Evolutionary conservation across 176 grass and related monocot genomes (phyloP).

Genomic region (Pontederia paniculata): DNA sequence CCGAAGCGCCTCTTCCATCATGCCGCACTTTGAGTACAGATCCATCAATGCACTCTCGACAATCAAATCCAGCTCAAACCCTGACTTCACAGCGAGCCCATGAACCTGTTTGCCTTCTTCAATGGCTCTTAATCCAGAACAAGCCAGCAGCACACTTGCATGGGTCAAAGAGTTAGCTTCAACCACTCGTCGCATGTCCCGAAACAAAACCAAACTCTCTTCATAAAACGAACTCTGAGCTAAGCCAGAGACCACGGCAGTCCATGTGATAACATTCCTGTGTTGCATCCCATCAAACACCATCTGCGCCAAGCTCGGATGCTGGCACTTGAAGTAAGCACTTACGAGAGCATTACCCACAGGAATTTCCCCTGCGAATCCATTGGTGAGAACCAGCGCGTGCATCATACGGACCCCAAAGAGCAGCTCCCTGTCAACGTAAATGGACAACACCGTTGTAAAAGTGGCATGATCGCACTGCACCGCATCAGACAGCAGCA

Average conservation of each 20-base stretch:
- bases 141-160: constrained; percentile 47
- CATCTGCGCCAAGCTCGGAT: constrained; percentile 22
- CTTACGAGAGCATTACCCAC: constrained; percentile 57
- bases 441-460: constrained; percentile 50
- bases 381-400: constrained; percentile 22
- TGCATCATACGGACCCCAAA: constrained; percentile 35
- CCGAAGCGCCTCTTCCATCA: constrained; percentile 56
- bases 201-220: constrained; percentile 50
- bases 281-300: constrained; percentile 37
- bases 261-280: constrained; percentile 80
- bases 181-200: constrained; percentile 29
- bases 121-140: constrained; percentile 39
- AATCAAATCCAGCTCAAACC: constrained; percentile 36
- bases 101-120: constrained; percentile 62
- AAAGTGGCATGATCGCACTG: constrained; percentile 44
- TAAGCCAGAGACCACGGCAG: constrained; percentile 69
- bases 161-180: constrained; percentile 57
- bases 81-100: constrained; percentile 57
- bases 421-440: constrained; percentile 27
- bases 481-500: constrained; percentile 22
- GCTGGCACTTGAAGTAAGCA: constrained; percentile 46
- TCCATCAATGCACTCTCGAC: constrained; percentile 77
- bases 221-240: constrained; percentile 31
- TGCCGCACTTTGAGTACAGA: constrained; percentile 76
- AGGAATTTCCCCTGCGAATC: constrained; percentile 27